phyloP scores from a whole-genome alignment of 306 rosid species.

The Prunus campanulata region DNA sequence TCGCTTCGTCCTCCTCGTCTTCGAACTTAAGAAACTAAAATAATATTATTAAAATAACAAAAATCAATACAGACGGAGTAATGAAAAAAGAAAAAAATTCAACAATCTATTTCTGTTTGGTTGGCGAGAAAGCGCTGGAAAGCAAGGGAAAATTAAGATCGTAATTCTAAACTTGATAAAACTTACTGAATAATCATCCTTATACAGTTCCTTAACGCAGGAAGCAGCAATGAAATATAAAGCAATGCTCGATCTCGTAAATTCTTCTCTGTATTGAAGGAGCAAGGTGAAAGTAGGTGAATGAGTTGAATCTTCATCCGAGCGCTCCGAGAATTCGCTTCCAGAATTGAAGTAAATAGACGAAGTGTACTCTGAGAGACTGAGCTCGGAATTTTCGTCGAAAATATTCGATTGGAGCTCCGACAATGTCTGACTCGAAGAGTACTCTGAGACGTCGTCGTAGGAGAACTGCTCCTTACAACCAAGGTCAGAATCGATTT shows the following conservation, averaged over 20 bases:
- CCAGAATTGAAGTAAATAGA: constrained; percentile 68
- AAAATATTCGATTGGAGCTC: constrained; percentile 54
- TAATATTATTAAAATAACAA: constrained; percentile 1
- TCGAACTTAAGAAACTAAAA: constrained; percentile 51
- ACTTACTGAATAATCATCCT: constrained; percentile 43
- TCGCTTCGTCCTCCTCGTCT: constrained; percentile 65
- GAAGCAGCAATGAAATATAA: constrained; percentile 15
- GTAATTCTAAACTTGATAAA: constrained; percentile 6
- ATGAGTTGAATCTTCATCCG: constrained; percentile 55
- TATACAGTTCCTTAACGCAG: constrained; percentile 31
- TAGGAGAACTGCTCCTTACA: constrained; percentile 62
- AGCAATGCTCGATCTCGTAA: constrained; percentile 33
- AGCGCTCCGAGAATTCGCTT: constrained; percentile 75
- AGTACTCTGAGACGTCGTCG: constrained; percentile 47
- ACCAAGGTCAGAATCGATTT: constrained; percentile 54
- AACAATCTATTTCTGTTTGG: not conserved
- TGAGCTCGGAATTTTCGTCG: constrained; percentile 48
- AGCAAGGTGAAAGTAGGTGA: constrained; percentile 61
- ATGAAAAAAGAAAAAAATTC: not conserved
- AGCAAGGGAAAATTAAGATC: not conserved
- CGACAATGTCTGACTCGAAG: constrained; percentile 51
- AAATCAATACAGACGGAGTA: too few relatives aligned
- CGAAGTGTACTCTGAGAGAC: constrained; percentile 56
- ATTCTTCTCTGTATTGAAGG: constrained; percentile 54
- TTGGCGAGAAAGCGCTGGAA: constrained; percentile 5